Base-by-base conservation (phyloP, 108 stramenopile species). In the Nitzschia sp. region DNA sequence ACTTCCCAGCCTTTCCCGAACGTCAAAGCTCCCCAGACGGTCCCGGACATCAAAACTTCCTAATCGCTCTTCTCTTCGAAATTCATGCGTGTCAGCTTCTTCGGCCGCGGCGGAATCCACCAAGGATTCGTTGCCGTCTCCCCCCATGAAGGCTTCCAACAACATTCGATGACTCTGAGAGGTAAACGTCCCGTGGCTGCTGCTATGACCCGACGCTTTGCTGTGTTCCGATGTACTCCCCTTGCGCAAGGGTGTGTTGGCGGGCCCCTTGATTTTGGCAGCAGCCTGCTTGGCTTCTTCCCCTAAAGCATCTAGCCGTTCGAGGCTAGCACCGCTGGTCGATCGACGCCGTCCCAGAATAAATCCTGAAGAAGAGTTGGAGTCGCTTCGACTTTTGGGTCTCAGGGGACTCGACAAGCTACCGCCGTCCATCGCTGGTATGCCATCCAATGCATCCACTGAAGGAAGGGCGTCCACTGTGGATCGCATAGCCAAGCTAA, bases 141-240 rank as follows among this genome's bases (percentile, higher is more conserved):
- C 49, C 31, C 72, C 79, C 64, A 80, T 69, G 19, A 85, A 68
- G 21, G 85, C 85, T 58, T 85, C 81, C 66, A 85, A 32, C 49
- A 85, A 60, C 26, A 82, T 54, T 31, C 78, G 68, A 26, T 78
- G 77, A 33, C 54, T 62, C 21, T 68, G 67, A 47, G 76, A 70
- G 23, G 76, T 69, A 24, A 70, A 68, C 0, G 74, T 59, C 18
- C 64, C 69, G 23, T 70, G 65, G 32, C 56, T 53, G 35, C 64
- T 70, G n/a, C n/a, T n/a, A n/a, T n/a, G n/a, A n/a, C n/a, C n/a
- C 1, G 51, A 68, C 19, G 75, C 63, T 35, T 63, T 59, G 27
- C 72, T 67, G 23, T 46, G 19, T 13, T 42, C 18, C 29, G 65
- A 65, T 13, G 31, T 66, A 57, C 66, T 69, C 23, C 59, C 38